Evolutionary conservation across 495 filamentous ascomycete species (phyloP).

Genomic region (Aspergillus mulundensis): DNA sequence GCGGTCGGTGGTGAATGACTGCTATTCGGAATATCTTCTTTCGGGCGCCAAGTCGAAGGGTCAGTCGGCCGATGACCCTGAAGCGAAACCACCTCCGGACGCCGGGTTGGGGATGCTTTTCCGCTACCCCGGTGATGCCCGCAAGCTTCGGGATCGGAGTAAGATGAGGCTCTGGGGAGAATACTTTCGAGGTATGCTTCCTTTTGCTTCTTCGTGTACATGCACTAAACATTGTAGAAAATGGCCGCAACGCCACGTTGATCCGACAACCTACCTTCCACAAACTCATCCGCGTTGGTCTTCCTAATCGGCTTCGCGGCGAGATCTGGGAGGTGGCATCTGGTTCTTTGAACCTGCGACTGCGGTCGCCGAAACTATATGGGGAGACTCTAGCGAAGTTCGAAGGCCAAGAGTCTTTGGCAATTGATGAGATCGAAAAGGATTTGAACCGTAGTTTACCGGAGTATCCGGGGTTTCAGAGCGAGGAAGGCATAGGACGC

Average conservation of each 20-base stretch:
- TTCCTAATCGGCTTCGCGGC: slow-evolving; percentile 88
- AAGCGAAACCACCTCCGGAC: slow-evolving; percentile 70
- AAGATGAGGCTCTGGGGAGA: slow-evolving; percentile 98
- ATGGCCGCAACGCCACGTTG: slow-evolving; percentile 87
- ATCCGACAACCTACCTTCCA: slow-evolving; percentile 96
- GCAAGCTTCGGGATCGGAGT: slow-evolving; percentile 87
- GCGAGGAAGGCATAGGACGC: slow-evolving; percentile 88
- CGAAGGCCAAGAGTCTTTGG: slow-evolving; percentile 77
- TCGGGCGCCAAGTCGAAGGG: slow-evolving; percentile 41
- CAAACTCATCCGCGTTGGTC: slow-evolving; percentile 90
- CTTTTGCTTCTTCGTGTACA: background rate
- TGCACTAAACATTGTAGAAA: slow-evolving; percentile 53
- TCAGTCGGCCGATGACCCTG: slow-evolving; percentile 30
- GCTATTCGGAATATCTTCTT: slow-evolving; percentile 91
- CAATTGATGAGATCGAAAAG: slow-evolving; percentile 98
- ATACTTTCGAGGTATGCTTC: slow-evolving; percentile 67
- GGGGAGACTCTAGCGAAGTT: slow-evolving; percentile 78
- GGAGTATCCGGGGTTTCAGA: slow-evolving; percentile 96
- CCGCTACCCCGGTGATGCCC: slow-evolving; percentile 92
- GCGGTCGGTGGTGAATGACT: slow-evolving; percentile 69
- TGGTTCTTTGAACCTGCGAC: slow-evolving; percentile 79
- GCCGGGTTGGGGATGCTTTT: slow-evolving; percentile 90
- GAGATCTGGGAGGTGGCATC: slow-evolving; percentile 96
- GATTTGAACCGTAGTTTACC: slow-evolving; percentile 93
- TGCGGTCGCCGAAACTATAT: slow-evolving; percentile 81